Base-by-base conservation (phyloP, 2,329 filamentous ascomycete species). In the Pyrenochaeta sp. region DNA sequence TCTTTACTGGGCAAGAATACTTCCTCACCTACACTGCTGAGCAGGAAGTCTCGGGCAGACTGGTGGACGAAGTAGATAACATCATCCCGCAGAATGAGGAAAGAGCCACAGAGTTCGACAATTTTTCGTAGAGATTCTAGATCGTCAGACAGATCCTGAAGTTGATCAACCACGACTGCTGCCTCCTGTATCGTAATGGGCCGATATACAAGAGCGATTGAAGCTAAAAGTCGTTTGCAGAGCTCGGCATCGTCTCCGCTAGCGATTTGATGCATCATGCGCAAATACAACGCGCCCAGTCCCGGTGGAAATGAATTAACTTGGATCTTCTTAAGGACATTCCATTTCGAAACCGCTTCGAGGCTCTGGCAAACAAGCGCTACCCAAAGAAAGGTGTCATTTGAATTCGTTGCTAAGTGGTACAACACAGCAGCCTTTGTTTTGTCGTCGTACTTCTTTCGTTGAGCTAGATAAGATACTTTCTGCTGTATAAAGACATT, bases 1-100 rank as follows among this genome's bases (percentile, higher is more conserved):
- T 40, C 26, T 3, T 35, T 21, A 2, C 69, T 64, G 17, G 11
- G 32, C 4, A 67, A 62, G 22, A 74, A 71, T 3, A 76, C 55
- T 6, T 49, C 26, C 6, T 45, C 6, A 4, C 30, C 39, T 27
- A 46, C 55, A 7, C 59, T 42, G 17, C 54, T 22, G 5, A 49
- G 18, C 1, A 79, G 42, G 47, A 63, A 75, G 10, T 78, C 74
- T 44, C 75, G 74, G 0, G 73, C 76, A 0, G 74, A 77, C 40
- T 75, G 68, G 44, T 78, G 73, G 1, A 77, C 62, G 46, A 75
- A 51, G 45, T 52, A 57, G 24, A 55, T 23, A 10, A 18, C 44
- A 14, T 47, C 37, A 3, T 47, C 26, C 34, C 41, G 46, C 2
- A 56, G n/a, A 10, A 44, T 55, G 30, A 55, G 47, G 14, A 54